These are phyloP conservation scores for Hyphodiscus hymeniophilus DNA, from an alignment of 495 filamentous ascomycete species.

Conservation along the genomic window DNA sequence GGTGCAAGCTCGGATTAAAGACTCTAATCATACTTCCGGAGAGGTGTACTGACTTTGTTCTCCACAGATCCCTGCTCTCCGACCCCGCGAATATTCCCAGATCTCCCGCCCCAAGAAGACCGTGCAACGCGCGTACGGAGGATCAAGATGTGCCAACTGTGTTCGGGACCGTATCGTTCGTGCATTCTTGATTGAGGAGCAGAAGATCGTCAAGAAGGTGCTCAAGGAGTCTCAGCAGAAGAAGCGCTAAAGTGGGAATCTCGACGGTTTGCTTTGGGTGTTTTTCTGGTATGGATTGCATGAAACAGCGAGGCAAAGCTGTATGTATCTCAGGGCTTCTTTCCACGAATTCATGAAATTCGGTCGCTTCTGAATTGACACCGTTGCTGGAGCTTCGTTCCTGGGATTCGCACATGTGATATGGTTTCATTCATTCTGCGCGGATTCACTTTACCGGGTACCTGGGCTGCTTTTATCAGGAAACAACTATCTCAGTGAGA, in stretches of 20 bases:
- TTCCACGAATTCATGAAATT: slow-evolving; percentile 17
- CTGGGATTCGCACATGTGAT: not conserved
- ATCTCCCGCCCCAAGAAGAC: slow-evolving; percentile 98
- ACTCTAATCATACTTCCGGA: not conserved
- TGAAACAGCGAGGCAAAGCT: slow-evolving; percentile 22
- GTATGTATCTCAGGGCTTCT: slow-evolving; percentile 20
- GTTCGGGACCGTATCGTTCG: slow-evolving; percentile 95
- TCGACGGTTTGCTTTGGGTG: slow-evolving; percentile 20
- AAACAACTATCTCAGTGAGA: too few species aligned
- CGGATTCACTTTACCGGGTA: too few species aligned
- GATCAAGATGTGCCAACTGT: slow-evolving; percentile 95
- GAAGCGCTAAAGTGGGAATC: slow-evolving; percentile 36
- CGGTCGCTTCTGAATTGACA: slow-evolving; percentile 3
- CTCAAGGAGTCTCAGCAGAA: slow-evolving; percentile 89
- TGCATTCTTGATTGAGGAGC: slow-evolving; percentile 98
- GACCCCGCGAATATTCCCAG: slow-evolving; percentile 91
- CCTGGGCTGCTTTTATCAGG: too few species aligned
- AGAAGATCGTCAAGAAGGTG: slow-evolving; percentile 99
- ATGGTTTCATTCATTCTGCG: not conserved
- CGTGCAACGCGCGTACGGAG: slow-evolving; percentile 95
- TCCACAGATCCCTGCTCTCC: slow-evolving; percentile 83
- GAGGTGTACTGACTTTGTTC: slow-evolving; percentile 14
- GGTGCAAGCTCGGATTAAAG: not conserved
- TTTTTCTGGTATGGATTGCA: slow-evolving; percentile 22
- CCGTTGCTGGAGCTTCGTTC: not conserved